A percentile compares a stretch with the other conserved stretches of the same genome.
phyloP scores from a whole-genome alignment of 805 yeast genomes.

The Sugiyamaella floridensis region DNA sequence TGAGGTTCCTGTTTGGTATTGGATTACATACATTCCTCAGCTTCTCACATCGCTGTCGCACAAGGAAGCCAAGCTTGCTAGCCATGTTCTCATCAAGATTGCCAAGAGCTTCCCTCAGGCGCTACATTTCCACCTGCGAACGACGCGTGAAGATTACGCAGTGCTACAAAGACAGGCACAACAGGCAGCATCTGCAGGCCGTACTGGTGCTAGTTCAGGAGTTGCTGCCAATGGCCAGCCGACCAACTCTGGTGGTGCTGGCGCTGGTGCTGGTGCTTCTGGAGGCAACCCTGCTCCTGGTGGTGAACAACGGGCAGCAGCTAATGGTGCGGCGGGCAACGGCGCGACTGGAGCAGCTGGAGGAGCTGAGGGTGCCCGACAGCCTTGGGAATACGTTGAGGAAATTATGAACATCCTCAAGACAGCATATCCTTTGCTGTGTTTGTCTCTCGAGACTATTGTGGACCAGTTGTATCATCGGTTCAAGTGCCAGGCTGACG shows the following conservation, averaged over 20 bases:
- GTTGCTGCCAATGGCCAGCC: background rate
- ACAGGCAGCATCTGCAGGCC: constrained; percentile 38
- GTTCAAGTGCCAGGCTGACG: constrained; percentile 90
- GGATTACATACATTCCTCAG: constrained; percentile 97
- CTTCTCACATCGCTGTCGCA: constrained; percentile 82
- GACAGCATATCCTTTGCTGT: constrained; percentile 91
- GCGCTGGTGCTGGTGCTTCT: background rate
- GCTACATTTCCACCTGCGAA: constrained; percentile 87
- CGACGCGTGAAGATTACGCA: constrained; percentile 89
- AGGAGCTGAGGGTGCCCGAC: constrained; percentile 35
- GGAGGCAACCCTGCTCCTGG: background rate
- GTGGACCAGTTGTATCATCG: constrained; percentile 94
- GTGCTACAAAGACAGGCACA: constrained; percentile 73
- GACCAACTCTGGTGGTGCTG: too few relatives aligned
- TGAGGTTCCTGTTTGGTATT: constrained; percentile 98
- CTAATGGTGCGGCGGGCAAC: background rate
- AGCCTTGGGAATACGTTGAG: constrained; percentile 89
- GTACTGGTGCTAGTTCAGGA: constrained; percentile 11
- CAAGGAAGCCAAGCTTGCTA: constrained; percentile 81
- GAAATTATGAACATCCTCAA: constrained; percentile 92
- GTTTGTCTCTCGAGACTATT: constrained; percentile 85
- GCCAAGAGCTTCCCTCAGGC: constrained; percentile 98
- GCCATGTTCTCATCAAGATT: constrained; percentile 80
- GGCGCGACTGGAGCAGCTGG: constrained; percentile 5
- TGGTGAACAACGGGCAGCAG: background rate